These are phyloP conservation scores for Xylaria curta DNA, from an alignment of 495 filamentous ascomycete species.

Conservation along the genomic window DNA sequence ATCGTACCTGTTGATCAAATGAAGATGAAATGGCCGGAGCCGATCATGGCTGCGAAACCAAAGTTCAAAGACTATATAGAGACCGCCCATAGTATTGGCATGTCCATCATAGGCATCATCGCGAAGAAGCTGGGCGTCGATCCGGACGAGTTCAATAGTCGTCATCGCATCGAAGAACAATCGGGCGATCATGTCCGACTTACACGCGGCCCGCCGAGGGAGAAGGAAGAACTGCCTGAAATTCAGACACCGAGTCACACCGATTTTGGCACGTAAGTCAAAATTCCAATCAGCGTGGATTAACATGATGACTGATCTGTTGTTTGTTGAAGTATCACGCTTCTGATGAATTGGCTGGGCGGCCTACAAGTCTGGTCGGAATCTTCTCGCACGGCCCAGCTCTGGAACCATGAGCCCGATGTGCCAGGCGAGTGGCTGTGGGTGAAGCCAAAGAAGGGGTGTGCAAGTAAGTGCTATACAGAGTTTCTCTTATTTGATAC, in stretches of 20 bases:
- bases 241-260: constrained; percentile 46
- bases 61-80: constrained; percentile 56
- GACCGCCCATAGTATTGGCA: constrained; percentile 56
- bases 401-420: constrained; percentile 34
- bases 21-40: constrained; percentile 53
- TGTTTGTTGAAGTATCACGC: constrained; percentile 50
- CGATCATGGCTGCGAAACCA: constrained; percentile 47
- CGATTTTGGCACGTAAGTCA: constrained; percentile 52
- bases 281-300: constrained; percentile 28
- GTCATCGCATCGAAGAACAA: constrained; percentile 55
- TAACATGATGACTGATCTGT: neutral
- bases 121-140: constrained; percentile 59
- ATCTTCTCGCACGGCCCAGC: constrained; percentile 36
- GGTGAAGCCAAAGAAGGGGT: constrained; percentile 63
- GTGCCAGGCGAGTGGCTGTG: constrained; percentile 61
- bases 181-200: constrained; percentile 69
- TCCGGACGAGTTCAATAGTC: constrained; percentile 49
- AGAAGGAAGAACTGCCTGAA: constrained; percentile 35
- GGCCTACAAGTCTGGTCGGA: constrained; percentile 64
- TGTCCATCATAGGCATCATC: constrained; percentile 56
- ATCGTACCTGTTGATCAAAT: constrained; percentile 47
- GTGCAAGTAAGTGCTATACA: constrained; percentile 43
- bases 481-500: neutral
- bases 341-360: constrained; percentile 67
- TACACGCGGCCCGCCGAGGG: constrained; percentile 39